phyloP scores from a whole-genome alignment of 2,329 filamentous ascomycete genomes.

The Clarireedia homoeocarpa region DNA sequence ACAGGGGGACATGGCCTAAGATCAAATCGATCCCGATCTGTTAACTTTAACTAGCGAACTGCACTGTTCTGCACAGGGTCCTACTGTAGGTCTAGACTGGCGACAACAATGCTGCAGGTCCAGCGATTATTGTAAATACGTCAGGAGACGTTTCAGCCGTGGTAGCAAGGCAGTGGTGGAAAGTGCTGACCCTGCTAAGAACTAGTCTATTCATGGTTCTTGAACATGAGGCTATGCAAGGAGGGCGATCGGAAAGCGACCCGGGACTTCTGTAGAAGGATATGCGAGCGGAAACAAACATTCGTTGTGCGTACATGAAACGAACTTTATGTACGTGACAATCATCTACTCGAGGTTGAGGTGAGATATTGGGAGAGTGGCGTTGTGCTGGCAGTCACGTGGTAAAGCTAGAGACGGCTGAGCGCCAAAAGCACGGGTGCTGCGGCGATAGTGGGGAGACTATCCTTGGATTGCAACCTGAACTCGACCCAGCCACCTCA shows the following conservation, averaged over 20 bases:
- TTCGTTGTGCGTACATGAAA: neutral
- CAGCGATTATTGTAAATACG: no score
- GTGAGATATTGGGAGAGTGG: neutral
- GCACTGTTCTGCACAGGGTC: no score
- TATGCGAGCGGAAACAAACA: no score
- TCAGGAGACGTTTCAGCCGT: neutral
- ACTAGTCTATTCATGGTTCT: neutral
- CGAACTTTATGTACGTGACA: neutral
- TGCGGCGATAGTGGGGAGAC: neutral
- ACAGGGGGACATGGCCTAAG: no score
- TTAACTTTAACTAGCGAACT: no score
- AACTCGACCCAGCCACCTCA: conserved; percentile 8
- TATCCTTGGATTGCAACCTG: neutral
- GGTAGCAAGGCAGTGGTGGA: neutral
- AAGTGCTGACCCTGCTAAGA: neutral
- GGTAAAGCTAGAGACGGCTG: neutral
- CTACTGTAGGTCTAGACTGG: no score
- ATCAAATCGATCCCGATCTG: no score
- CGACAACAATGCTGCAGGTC: no score
- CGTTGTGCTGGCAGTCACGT: neutral
- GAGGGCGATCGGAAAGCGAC: neutral
- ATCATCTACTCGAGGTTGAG: neutral
- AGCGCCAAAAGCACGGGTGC: neutral
- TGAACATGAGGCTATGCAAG: neutral
- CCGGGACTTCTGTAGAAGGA: neutral